phyloP scores from a whole-genome alignment of 2,329 filamentous ascomycete genomes.

The Penicillium thymicola region DNA sequence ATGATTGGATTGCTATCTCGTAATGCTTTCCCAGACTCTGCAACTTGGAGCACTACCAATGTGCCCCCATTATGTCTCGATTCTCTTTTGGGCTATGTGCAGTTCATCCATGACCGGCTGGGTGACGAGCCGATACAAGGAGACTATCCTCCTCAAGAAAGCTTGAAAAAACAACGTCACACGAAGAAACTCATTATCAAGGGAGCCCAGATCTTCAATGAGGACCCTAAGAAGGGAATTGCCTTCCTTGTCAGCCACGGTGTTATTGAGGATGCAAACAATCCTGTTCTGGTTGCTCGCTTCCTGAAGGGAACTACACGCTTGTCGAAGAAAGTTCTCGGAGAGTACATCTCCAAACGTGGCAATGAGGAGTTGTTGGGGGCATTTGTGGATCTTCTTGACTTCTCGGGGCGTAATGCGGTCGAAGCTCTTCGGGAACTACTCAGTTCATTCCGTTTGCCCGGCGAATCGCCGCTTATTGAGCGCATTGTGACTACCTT shows the following conservation, averaged over 20 bases:
- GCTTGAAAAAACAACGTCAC: constrained; percentile 67
- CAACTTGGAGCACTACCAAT: constrained; percentile 98
- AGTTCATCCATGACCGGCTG: constrained; percentile 84
- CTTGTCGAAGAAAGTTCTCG: constrained; percentile 84
- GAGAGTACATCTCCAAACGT: constrained; percentile 89
- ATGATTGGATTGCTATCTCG: constrained; percentile 88
- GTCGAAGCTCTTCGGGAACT: constrained; percentile 85
- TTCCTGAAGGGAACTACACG: constrained; percentile 86
- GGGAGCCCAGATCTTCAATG: constrained; percentile 89
- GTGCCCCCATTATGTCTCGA: constrained; percentile 93
- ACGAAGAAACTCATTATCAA: constrained; percentile 86
- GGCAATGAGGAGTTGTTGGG: constrained; percentile 81
- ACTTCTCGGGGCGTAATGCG: constrained; percentile 80
- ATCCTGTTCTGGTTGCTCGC: constrained; percentile 74
- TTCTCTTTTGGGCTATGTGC: constrained; percentile 83
- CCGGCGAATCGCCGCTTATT: constrained; percentile 89
- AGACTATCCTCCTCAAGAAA: constrained; percentile 63
- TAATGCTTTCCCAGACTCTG: constrained; percentile 94
- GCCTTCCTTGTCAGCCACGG: constrained; percentile 81
- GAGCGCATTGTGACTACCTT: constrained; percentile 88
- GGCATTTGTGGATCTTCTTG: constrained; percentile 81
- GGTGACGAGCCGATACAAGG: constrained; percentile 64
- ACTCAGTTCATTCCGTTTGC: constrained; percentile 88
- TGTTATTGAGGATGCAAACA: constrained; percentile 72
- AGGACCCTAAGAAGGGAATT: constrained; percentile 84